phyloP scores from a whole-genome alignment of 2,329 filamentous ascomycete genomes.

The Pleurostoma richardsiae region DNA sequence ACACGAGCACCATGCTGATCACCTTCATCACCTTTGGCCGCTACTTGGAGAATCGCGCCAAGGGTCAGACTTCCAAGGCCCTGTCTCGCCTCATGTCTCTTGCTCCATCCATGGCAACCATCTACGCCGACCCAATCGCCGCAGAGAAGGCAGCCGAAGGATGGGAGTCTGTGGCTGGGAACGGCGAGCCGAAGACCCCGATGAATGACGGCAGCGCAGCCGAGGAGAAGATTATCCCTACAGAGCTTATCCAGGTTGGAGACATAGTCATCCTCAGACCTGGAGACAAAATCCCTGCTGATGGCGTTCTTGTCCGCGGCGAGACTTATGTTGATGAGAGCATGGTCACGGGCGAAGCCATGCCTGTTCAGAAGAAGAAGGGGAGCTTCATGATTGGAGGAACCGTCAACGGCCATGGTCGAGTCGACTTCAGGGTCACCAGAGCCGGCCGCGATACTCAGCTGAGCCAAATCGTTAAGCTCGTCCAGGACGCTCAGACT shows the following conservation, averaged over 20 bases:
- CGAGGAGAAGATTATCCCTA: conserved; percentile 85
- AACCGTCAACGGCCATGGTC: conserved; percentile 90
- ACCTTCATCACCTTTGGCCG: conserved; percentile 90
- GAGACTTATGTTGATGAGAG: conserved; percentile 95
- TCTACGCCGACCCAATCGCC: conserved; percentile 91
- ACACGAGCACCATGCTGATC: conserved; percentile 97
- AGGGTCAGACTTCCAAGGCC: conserved; percentile 93
- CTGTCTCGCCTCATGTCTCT: conserved; percentile 93
- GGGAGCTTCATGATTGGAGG: conserved; percentile 80
- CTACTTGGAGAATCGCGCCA: conserved; percentile 89
- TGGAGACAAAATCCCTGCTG: conserved; percentile 94
- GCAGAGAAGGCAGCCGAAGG: conserved; percentile 83
- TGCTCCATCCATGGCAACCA: conserved; percentile 93
- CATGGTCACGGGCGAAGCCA: conserved; percentile 97
- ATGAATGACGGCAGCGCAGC: conserved; percentile 52
- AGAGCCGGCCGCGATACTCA: conserved; percentile 92
- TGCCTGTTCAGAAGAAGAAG: conserved; percentile 86
- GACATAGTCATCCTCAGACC: conserved; percentile 91
- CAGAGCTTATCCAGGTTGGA: conserved; percentile 88
- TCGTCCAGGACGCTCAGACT: conserved; percentile 97
- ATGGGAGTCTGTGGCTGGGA: conserved; percentile 50
- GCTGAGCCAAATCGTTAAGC: conserved; percentile 93
- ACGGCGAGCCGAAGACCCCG: conserved; percentile 40
- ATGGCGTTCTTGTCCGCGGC: conserved; percentile 80
- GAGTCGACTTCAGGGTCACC: conserved; percentile 87